Evolutionary conservation across 208 protist genomes (phyloP).

Genomic region (Trypanosoma grayi): DNA sequence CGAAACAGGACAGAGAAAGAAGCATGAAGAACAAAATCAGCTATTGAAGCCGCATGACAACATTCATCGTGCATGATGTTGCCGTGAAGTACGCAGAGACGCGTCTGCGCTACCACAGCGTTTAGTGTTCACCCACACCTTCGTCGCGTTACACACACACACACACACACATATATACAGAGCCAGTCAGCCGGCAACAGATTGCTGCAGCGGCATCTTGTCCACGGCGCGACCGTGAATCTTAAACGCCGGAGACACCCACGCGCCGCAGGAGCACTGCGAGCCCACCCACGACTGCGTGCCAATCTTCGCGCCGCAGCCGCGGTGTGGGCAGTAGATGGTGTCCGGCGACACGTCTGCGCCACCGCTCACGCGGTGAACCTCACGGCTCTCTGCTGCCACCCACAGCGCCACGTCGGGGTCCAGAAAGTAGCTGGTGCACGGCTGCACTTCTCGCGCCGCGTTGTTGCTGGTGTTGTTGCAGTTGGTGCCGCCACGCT

Average conservation of each 20-base stretch:
- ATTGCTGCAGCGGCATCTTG: constrained; percentile 22
- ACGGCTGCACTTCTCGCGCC: constrained; percentile 11
- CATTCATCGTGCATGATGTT: no score
- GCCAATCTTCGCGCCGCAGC: constrained; percentile 74
- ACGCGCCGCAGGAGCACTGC: constrained; percentile 83
- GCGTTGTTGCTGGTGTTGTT: constrained; percentile 7
- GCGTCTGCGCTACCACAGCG: no score
- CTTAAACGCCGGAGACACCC: constrained; percentile 85
- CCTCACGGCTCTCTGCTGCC: constrained; percentile 46
- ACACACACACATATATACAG: no score
- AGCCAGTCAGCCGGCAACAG: no score
- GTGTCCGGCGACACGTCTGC: constrained; percentile 67
- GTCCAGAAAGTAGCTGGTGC: constrained; percentile 86
- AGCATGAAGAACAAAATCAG: not conserved
- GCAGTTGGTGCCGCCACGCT: constrained; percentile 15
- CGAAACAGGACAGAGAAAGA: not conserved
- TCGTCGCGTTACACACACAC: no score
- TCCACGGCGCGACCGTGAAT: constrained; percentile 68
- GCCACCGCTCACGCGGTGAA: constrained; percentile 28
- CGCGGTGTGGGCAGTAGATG: constrained; percentile 72
- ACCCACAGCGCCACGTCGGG: constrained; percentile 73
- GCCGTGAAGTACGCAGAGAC: no score
- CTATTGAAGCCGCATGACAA: no score
- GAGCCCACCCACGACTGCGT: constrained; percentile 82
- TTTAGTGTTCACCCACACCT: no score